Conservation (phyloP, 2,329 filamentous ascomycete genomes). For the Colletotrichum liriopes region DNA sequence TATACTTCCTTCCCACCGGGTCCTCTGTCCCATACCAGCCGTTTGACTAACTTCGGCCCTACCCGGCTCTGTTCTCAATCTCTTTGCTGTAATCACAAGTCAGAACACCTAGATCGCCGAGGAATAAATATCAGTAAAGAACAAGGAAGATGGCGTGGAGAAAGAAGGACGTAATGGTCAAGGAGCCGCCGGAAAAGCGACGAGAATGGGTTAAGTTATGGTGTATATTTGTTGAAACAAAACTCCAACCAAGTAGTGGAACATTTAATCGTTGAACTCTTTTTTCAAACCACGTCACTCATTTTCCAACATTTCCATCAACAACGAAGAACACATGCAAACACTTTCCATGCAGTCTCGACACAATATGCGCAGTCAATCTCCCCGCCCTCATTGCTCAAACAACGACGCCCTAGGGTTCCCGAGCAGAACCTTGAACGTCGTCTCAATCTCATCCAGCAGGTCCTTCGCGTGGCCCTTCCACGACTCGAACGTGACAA, state of each 20-base stretch:
- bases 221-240: neutral
- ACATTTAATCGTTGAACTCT: slow-evolving; percentile 5
- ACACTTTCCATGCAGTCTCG: neutral
- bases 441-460: slow-evolving; percentile 64
- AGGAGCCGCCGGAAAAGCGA: neutral
- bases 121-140: neutral
- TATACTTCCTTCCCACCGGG: neutral
- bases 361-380: slow-evolving; percentile 1
- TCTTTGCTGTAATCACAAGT: too few relatives aligned
- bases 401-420: slow-evolving; percentile 53
- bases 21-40: neutral
- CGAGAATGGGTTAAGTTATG: neutral
- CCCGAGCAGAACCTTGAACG: slow-evolving; percentile 58
- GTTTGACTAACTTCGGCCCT: too few relatives aligned
- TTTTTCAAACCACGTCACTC: neutral
- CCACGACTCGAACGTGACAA: slow-evolving; percentile 74
- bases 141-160: neutral
- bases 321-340: neutral
- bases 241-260: slow-evolving; percentile 23
- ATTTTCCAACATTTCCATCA: neutral
- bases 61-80: too few relatives aligned
- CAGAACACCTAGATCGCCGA: too few relatives aligned
- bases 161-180: neutral
- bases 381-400: slow-evolving; percentile 19
- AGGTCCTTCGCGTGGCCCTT: slow-evolving; percentile 64